Evolutionary conservation across 2,329 filamentous ascomycete genomes (phyloP).

Genomic region (Cladosporium sp.): DNA sequence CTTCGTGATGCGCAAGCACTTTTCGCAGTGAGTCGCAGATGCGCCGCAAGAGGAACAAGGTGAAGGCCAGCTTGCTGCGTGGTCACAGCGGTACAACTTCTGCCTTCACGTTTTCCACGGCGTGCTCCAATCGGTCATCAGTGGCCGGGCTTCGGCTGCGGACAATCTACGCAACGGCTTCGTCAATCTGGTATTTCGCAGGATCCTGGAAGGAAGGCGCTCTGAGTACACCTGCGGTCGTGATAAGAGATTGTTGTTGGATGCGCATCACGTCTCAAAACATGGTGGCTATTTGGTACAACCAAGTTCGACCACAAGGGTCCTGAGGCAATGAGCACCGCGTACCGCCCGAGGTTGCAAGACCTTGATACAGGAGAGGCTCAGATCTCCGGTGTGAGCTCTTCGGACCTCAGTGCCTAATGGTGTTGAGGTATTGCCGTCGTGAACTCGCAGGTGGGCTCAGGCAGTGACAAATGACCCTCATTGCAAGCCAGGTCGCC

Average conservation of each 20-base stretch:
- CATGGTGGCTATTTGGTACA: conserved; percentile 17
- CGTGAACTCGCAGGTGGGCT: background rate
- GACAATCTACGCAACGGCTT: conserved; percentile 10
- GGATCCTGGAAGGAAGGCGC: conserved; percentile 7
- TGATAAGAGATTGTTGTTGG: conserved; percentile 15
- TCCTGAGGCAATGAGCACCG: conserved; percentile 14
- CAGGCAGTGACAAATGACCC: background rate
- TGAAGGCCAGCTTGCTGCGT: background rate
- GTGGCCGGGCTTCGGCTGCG: background rate
- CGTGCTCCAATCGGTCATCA: conserved; percentile 20
- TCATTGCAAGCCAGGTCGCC: background rate
- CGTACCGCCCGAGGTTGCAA: conserved; percentile 17
- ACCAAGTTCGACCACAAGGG: conserved; percentile 6
- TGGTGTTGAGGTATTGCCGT: background rate
- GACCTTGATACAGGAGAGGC: background rate
- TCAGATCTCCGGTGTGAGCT: background rate
- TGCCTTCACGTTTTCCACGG: conserved; percentile 23
- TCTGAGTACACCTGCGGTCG: conserved; percentile 11
- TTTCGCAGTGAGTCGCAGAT: conserved; percentile 12
- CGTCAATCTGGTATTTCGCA: conserved; percentile 14
- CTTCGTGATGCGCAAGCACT: conserved; percentile 21
- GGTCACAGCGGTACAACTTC: conserved; percentile 22
- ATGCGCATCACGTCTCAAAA: conserved; percentile 17
- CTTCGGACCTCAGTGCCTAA: background rate
- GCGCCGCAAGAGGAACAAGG: conserved; percentile 21